Base-by-base conservation (phyloP, 1,139 yeast species). In the Yamadazyma trypodendri region DNA sequence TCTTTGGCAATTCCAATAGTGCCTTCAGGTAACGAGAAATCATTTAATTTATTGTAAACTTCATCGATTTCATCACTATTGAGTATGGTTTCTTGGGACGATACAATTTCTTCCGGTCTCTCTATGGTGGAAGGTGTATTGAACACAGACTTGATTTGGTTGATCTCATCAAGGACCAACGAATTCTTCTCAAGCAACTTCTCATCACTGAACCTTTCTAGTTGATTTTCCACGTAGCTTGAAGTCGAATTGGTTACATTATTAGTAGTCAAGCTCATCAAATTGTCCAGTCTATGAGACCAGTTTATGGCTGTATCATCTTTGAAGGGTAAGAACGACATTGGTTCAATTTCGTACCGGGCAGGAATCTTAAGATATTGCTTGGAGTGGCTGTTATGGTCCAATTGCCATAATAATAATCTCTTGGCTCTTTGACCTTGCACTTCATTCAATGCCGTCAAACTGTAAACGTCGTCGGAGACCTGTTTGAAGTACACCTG, bases 331-430 rank as follows among this genome's bases (percentile, higher is more conserved):
- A 62, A 34, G 16, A 55, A 51, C 6, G 46, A 33, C 3, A 41
- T 30, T 2, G 28, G 29, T 8, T 21, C 28, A 11, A 40, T 31
- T 6, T 37, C 28, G 18, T 36, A 36, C 2, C 34, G 32, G 0
- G 44, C 36, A 2, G 65, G 60, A 4, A 63, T 31, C 9, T 50
- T 35, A 20, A 66, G 35, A 18, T 34, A 32, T 29, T 55, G 55
- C 15, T 47, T 46, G 13, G 52, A 37, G 43, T 66, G 74, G 23
- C 56, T 49, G 38, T 67, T 67, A 41, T 58, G 57, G 44, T 66
- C 59, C 36, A 71, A 51, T 17, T 54, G 45, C 76, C 76, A 70
- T 36, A 67, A 43, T 14, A 72, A 44, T 13, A 70, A 54, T 32
- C 77, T 47, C 42, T 65, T 67, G 11, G 68, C 68, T 14, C 66